A percentile compares a stretch with the other conserved stretches of the same genome.
phyloP scores from a whole-genome alignment of 441 rosid species.

The Syzygium malaccense region DNA sequence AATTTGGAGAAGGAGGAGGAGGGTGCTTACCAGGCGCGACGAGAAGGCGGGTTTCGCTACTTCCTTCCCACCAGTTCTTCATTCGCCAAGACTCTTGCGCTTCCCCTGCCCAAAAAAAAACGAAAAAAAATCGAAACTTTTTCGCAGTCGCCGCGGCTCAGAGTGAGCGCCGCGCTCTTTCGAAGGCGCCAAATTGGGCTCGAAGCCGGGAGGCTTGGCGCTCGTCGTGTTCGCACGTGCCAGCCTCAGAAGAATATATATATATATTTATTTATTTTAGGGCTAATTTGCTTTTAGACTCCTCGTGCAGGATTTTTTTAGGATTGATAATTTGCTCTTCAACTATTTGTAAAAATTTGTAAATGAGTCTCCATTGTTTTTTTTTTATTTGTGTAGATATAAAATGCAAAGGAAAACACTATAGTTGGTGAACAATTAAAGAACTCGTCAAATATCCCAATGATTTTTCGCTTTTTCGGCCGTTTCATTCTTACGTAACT shows the following conservation, averaged over 20 bases:
- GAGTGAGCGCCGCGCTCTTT: background rate
- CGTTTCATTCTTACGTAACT: accelerated
- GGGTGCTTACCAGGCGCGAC: slow-evolving; percentile 42
- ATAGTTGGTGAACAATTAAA: background rate
- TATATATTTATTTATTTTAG: background rate
- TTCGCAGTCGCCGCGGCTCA: background rate
- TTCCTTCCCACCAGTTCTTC: slow-evolving; percentile 38
- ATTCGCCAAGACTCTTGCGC: background rate
- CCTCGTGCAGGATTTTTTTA: background rate
- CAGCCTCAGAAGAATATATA: background rate
- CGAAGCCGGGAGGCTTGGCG: too few species aligned
- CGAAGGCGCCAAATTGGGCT: background rate
- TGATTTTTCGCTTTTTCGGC: background rate
- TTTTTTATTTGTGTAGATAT: background rate
- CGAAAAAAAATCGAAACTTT: background rate
- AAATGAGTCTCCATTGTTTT: background rate
- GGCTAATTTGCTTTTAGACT: background rate
- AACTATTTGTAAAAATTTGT: background rate
- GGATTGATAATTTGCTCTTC: background rate
- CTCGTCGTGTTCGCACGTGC: background rate
- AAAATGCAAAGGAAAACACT: background rate
- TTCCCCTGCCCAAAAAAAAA: background rate
- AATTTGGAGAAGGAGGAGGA: background rate
- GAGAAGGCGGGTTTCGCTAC: slow-evolving; percentile 54
- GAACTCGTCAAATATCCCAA: accelerated